phyloP scores from a whole-genome alignment of 495 filamentous ascomycete species.

The Usnea hakonensis region DNA sequence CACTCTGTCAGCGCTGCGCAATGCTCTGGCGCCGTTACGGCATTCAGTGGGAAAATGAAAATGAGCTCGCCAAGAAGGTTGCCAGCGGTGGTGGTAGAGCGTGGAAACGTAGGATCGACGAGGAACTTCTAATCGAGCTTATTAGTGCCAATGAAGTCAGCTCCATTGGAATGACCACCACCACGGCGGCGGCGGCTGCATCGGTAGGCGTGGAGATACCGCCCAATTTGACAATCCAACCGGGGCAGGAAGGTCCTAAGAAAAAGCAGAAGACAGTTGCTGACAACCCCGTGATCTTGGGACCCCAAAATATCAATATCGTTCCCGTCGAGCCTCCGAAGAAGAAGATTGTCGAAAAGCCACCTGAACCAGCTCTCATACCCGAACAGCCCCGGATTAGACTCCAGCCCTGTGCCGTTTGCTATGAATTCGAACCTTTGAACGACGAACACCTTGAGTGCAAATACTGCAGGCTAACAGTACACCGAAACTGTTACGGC shows the following conservation, averaged over 20 bases:
- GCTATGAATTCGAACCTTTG: conserved; percentile 60
- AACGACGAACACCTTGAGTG: conserved; percentile 71
- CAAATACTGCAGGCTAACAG: conserved; percentile 77
- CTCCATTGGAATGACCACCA: conserved; percentile 38
- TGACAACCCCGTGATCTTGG: conserved; percentile 42
- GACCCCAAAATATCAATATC: conserved; percentile 38
- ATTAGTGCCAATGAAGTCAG: conserved; percentile 47
- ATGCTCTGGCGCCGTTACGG: conserved; percentile 90
- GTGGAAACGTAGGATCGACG: conserved; percentile 81
- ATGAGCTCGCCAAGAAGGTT: conserved; percentile 87
- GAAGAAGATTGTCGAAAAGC: conserved; percentile 55
- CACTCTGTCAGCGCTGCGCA: conserved; percentile 84
- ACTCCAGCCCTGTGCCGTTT: conserved; percentile 77
- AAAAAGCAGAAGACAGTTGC: conserved; percentile 48
- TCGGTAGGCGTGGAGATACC: conserved; percentile 38
- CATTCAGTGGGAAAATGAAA: conserved; percentile 92
- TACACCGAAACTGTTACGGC: conserved; percentile 92
- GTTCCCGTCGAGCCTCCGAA: conserved; percentile 48
- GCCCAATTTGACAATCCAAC: conserved; percentile 34
- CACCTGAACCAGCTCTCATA: conserved; percentile 48
- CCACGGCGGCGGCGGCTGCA: conserved; percentile 40
- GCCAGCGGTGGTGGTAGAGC: conserved; percentile 72
- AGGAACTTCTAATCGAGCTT: conserved; percentile 82
- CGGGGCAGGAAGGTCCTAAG: conserved; percentile 46
- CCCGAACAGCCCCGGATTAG: conserved; percentile 71